These are phyloP conservation scores for Aurinia saxatilis DNA, from an alignment of 345 rosid species.

Conservation along the genomic window DNA sequence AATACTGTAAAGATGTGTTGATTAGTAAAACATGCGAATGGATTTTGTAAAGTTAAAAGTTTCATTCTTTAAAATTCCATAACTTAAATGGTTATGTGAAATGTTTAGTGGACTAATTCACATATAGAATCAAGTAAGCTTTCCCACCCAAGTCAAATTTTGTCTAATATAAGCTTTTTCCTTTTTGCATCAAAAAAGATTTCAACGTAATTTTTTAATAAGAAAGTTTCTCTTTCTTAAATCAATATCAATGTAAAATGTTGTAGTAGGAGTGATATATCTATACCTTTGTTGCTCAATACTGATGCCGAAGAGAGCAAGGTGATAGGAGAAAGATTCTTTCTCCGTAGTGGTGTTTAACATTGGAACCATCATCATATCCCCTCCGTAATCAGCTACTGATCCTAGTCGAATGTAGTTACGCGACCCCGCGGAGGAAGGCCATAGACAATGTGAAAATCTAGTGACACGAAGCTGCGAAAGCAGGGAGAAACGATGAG, in stretches of 20 bases:
- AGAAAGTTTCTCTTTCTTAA: no score
- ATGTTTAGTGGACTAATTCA: neutral
- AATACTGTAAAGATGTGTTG: neutral
- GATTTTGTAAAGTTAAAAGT: neutral
- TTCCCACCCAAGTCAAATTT: no score
- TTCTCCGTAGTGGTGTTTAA: constrained; percentile 8
- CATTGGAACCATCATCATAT: constrained; percentile 21
- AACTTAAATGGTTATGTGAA: neutral
- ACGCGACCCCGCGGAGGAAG: constrained; percentile 18
- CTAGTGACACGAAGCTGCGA: constrained; percentile 21
- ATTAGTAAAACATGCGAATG: neutral
- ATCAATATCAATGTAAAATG: neutral
- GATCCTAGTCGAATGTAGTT: constrained; percentile 28
- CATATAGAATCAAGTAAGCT: neutral
- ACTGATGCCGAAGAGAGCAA: constrained; percentile 17
- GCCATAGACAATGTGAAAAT: constrained; percentile 30
- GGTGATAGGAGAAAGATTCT: constrained; percentile 21
- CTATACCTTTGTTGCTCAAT: constrained; percentile 8
- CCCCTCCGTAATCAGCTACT: constrained; percentile 11
- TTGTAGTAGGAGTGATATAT: neutral
- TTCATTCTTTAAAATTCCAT: neutral
- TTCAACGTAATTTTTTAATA: no score
- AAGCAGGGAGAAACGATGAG: constrained; percentile 22
- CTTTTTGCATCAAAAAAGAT: no score
- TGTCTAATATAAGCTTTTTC: no score